Evolutionary conservation across 2,329 filamentous ascomycete genomes (phyloP).

Genomic region (Aspergillus pseudotamarii): DNA sequence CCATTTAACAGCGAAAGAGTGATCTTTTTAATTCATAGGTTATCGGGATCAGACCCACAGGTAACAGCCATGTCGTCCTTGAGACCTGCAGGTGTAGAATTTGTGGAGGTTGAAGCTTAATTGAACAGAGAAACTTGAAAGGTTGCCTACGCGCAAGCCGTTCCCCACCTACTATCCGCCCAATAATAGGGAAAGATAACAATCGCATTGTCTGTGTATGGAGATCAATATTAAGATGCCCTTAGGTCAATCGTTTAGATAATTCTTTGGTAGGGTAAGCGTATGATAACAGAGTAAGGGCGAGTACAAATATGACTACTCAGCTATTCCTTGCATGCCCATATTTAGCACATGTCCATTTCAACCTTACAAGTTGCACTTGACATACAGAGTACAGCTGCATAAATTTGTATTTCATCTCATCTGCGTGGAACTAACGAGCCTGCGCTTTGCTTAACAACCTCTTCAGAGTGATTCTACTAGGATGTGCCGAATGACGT

Average conservation of each 20-base stretch:
- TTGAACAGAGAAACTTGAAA: neutral
- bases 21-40: neutral
- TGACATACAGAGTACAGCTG: neutral
- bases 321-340: neutral
- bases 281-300: neutral
- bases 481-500: neutral
- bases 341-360: neutral
- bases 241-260: neutral
- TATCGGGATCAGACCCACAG: neutral
- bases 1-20: neutral
- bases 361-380: neutral
- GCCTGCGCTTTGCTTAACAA: too few relatives aligned
- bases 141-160: neutral
- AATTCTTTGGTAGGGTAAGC: neutral
- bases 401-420: neutral
- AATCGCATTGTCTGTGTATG: neutral
- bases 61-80: neutral
- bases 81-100: neutral
- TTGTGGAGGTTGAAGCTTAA: neutral
- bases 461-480: too few relatives aligned
- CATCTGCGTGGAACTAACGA: too few relatives aligned
- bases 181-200: neutral
- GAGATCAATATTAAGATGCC: neutral
- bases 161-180: neutral
- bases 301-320: neutral